Evolutionary conservation across 1,139 yeast genomes (phyloP), one percentile per base, ranked within the genome.

Genomic region (Taphrina confusa): DNA sequence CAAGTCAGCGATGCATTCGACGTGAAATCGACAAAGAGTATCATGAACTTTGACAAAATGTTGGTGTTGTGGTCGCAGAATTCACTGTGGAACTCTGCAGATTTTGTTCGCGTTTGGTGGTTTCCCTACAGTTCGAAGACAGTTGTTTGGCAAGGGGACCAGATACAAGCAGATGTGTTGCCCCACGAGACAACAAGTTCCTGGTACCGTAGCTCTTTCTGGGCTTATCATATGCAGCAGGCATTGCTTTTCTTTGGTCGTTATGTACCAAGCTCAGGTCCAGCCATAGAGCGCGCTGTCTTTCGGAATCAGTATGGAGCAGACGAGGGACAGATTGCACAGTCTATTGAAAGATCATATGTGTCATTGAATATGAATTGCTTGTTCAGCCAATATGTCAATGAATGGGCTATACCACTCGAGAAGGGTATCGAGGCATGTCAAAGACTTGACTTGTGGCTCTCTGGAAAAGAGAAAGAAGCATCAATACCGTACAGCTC

Each of bases 281-380:
- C 98, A 1, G 75, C 73, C 62, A 84, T 92, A 61, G 97, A 92
- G 73, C 80, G 78, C 64, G 89, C 90, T 77, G 89, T 90, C 1
- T 92, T 92, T 71, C 77, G 78, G 28, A 85, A 87, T 71, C 97
- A 89, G 73, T 92, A 85, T 68, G 96, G 96, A 14, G 74, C 76
- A 42, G 20, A 28, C 16, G 25, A 12, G 12, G 62, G 60, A 6
- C 81, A 82, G 18, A 94, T 86, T 69, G 85, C 88, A 11, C 75
- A 80, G 56, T 87, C 88, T 3, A 90, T 91, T 5, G 92, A 86
- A 69, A 49, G 63, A 14, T 85, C 94, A 1, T 91, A 87, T 34
- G 91, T 87, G 65, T 96, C 91, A 1, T 82, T 91, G 68, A 90
- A 89, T 71, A 89, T 92, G 96, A 97, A 92, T 75, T 92, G 98